Evolutionary conservation across 2,329 filamentous ascomycete genomes (phyloP), one percentile per base, ranked within the genome.

Genomic region (Aspergillus aculeatinus): DNA sequence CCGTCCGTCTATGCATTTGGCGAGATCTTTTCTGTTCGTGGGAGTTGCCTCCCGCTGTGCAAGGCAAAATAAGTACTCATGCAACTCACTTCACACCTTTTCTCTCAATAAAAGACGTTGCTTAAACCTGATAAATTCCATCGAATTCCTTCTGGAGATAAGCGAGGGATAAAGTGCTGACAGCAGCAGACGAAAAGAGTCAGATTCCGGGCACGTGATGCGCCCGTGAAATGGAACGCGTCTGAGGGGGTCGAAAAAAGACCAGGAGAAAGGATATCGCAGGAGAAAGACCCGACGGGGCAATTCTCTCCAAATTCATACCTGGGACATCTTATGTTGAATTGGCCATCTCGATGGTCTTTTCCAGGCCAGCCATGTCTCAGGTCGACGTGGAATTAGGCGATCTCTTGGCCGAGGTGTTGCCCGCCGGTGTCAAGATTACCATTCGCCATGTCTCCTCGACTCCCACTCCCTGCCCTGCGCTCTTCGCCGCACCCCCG

Each of bases 371-470:
- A 49, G 56, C 51, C 27, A 67, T 69, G 67, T 65, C 65, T 47
- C 75, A 75, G 70, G 65, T 68, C 57, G 70, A 70, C 55, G 66
- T 70, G 58, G 72, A 74, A 69, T 70, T 79, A 65, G 71, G 68
- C 58, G 77, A 82, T 63, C 74, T 80, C 57, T 78, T 88, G 61
- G 79, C 82, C 49, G 78, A 80, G 55, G 79, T 77, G 55, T 76
- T 87, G 49, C 84, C 85, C 27, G 74, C 80, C 55, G 79, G 79
- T 60, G 78, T 82, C 65, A 74, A 77, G 51, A 90, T 96, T 73
- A 87, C 83, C 64, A 82, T 94, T 69, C 89, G 96, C 75, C 94
- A 99, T 79, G 80, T 97, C 67, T 96, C 92, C 25, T 96, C 93
- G 5, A 89, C 90, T 14, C 91, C 94, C 5, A 88, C 87, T 35